Evolutionary conservation across 2,329 filamentous ascomycete genomes (phyloP).

Genomic region (Phoma herbarum): DNA sequence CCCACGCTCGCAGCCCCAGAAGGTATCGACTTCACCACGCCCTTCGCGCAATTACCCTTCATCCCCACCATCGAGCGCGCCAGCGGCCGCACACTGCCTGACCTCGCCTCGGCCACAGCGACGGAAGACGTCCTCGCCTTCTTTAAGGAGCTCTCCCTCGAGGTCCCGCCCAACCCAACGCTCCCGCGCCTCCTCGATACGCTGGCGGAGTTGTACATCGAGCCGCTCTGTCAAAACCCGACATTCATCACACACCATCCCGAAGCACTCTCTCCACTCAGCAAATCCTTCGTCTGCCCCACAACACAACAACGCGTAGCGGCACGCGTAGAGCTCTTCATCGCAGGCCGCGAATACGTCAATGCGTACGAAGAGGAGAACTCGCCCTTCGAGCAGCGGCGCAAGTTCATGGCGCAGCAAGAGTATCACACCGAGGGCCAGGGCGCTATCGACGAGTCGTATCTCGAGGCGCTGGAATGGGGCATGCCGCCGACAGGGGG

Average conservation of each 20-base stretch:
- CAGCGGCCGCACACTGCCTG: constrained; percentile 71
- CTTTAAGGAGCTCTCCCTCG: constrained; percentile 61
- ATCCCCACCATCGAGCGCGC: constrained; percentile 77
- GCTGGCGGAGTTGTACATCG: constrained; percentile 78
- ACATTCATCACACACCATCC: constrained; percentile 92
- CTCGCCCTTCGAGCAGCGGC: constrained; percentile 82
- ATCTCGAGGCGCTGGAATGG: constrained; percentile 83
- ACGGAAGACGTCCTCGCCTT: constrained; percentile 65
- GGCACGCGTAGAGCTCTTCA: constrained; percentile 85
- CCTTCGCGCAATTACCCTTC: constrained; percentile 77
- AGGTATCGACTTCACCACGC: constrained; percentile 65
- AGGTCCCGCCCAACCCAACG: constrained; percentile 62
- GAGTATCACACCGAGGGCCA: constrained; percentile 47
- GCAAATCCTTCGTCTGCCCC: constrained; percentile 82
- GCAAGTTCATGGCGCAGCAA: constrained; percentile 76
- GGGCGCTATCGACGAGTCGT: constrained; percentile 75
- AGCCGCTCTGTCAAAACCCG: constrained; percentile 75
- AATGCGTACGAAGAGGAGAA: constrained; percentile 99
- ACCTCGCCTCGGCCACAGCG: constrained; percentile 61
- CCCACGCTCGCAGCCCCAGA: constrained; percentile 52
- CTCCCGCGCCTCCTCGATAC: constrained; percentile 81
- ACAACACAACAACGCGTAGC: constrained; percentile 74
- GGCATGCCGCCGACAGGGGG: constrained; percentile 95
- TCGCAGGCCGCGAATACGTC: constrained; percentile 80
- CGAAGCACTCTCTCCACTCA: constrained; percentile 86